Percentiles rank a stretch among this genome's conserved stretches.
Conservation (phyloP, 208 protist species). For the Crithidia acanthocephali region DNA sequence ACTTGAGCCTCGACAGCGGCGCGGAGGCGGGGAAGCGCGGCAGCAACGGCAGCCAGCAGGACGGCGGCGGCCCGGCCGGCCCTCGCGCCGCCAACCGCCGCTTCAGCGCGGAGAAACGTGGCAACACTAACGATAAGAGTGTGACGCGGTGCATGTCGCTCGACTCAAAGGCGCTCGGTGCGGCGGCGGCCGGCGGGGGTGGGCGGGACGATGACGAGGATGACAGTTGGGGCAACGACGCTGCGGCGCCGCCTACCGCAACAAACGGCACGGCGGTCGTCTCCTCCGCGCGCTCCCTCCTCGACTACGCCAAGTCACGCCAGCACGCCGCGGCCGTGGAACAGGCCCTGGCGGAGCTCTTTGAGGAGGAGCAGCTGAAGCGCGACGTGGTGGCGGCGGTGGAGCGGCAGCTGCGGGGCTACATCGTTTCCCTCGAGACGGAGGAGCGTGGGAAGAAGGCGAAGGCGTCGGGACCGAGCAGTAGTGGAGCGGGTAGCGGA, state of each 20-base stretch:
- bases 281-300: slow-evolving; percentile 28
- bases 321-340: slow-evolving; percentile 4
- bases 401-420: slow-evolving; percentile 47
- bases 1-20: slow-evolving; percentile 33
- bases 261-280: slow-evolving; percentile 3
- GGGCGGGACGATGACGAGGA: slow-evolving; percentile 12
- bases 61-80: background rate
- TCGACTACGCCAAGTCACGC: slow-evolving; percentile 39
- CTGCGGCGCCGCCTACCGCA: background rate
- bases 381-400: slow-evolving; percentile 47
- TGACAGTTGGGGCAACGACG: slow-evolving; percentile 44
- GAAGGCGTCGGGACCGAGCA: background rate
- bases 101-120: background rate
- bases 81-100: background rate
- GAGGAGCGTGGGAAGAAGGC: slow-evolving; percentile 6
- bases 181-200: background rate
- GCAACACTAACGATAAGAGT: background rate
- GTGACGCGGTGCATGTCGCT: slow-evolving; percentile 32
- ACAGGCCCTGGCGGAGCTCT: slow-evolving; percentile 23
- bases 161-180: slow-evolving; percentile 40
- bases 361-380: slow-evolving; percentile 49
- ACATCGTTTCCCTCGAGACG: slow-evolving; percentile 25
- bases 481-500: background rate
- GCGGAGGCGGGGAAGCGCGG: slow-evolving; percentile 5
- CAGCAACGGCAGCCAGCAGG: background rate